These are phyloP conservation scores for Carallia pectinifolia DNA, from an alignment of 345 rosid genomes.

Conservation along the genomic window DNA sequence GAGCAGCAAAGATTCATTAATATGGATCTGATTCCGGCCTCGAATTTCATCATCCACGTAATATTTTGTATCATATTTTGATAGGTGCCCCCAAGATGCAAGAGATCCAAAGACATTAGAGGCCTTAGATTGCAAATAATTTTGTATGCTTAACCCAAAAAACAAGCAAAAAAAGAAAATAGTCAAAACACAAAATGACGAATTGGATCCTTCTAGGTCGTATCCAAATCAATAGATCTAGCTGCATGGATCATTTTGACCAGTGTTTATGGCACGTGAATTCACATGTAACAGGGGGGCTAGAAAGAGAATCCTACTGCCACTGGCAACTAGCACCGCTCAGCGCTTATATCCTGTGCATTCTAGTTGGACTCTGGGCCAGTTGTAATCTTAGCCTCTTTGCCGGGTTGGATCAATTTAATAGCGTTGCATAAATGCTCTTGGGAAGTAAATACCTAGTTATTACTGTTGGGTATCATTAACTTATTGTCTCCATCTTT, in stretches of 20 bases:
- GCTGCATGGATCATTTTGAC: not conserved
- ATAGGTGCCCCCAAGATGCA: not conserved
- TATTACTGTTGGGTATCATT: too few relatives aligned
- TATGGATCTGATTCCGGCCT: too few relatives aligned
- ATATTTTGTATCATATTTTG: too few relatives aligned
- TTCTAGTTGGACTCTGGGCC: not conserved
- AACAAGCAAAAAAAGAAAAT: not conserved
- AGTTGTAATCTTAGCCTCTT: not conserved
- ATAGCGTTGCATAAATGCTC: too few relatives aligned
- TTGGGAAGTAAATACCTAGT: too few relatives aligned
- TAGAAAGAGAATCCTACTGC: not conserved
- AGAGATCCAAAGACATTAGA: not conserved
- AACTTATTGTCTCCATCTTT: too few relatives aligned
- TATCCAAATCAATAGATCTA: not conserved
- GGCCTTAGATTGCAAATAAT: too few relatives aligned
- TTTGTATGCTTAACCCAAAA: not conserved
- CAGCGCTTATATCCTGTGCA: not conserved
- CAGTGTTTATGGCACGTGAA: constrained; percentile 19
- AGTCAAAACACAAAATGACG: not conserved
- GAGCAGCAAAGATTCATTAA: too few relatives aligned
- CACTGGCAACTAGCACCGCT: not conserved
- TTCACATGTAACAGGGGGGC: constrained; percentile 4
- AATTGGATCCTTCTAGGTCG: not conserved
- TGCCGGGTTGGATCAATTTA: not conserved
- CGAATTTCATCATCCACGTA: too few relatives aligned